Base-by-base conservation (phyloP, 2,329 filamentous ascomycete genomes). In the Plectosphaerella cucumerina region DNA sequence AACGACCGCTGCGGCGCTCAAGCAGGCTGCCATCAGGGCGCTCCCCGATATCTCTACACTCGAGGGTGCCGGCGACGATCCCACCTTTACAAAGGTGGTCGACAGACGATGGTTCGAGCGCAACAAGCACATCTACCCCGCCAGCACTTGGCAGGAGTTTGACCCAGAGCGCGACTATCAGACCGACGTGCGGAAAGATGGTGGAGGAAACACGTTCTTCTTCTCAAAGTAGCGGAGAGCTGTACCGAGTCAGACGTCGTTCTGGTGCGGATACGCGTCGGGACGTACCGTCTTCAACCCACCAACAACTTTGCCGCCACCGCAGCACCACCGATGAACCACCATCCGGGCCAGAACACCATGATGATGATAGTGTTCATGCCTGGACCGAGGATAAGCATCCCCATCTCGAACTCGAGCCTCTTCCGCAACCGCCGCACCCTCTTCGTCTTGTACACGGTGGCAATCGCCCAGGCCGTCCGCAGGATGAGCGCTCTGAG, bases 111-210 rank as follows among this genome's bases (percentile, higher is more conserved):
- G 94, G 94, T 99, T 97, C 67, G 91, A 97, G 74, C 83, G 86
- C 63, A 97, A 97, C 67, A 99, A 97, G 71, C 94, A 99, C 69
- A 97, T 99, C 52, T 99, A 93, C 66, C 94, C 94, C 0, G 93
- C 93, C 18, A 97, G 90, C 65, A 81, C 93, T 44, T 99, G 94
- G 94, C 90, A 92, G 60, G 89, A 96, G 56, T 99, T 96, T 66
- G 92, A 96, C 58, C 87, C 91, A 1, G 89, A 90, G 54, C 89
- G 88, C 68, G 89, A 97, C 61, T 96, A 96, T 71, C 80, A 83
- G 62, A 80, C 76, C 57, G 84, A 89, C 59, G 81, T 92, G 37
- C 82, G 89, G 60, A 88, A 90, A 62, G 94, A 99, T 70, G 81
- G 81, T 12, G 86, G 90, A 50, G 94, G 94, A 12, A 99, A 99